phyloP scores from a whole-genome alignment of 805 yeast genomes.

The Candida xiaguanensis region DNA sequence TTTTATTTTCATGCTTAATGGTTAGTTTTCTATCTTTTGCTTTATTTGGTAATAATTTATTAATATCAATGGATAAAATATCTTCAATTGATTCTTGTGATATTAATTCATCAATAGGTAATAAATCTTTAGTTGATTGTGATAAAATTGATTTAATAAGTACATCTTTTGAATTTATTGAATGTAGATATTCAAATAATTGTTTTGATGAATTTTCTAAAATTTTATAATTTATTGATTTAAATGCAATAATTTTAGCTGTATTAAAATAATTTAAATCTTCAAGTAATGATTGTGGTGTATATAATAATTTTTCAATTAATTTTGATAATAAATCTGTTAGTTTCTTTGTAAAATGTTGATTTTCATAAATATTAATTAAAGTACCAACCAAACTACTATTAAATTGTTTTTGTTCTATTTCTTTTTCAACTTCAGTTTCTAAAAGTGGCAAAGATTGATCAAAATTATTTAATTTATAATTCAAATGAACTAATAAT shows the following conservation, averaged over 20 bases:
- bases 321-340: constrained; percentile 15
- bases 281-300: constrained; percentile 7
- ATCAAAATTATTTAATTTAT: constrained; percentile 18
- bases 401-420: constrained; percentile 22
- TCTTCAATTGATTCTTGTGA: constrained; percentile 23
- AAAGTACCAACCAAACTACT: constrained; percentile 53
- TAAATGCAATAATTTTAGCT: constrained; percentile 28
- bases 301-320: constrained; percentile 13
- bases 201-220: constrained; percentile 11
- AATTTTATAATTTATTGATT: constrained; percentile 18
- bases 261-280: constrained; percentile 21
- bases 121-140: constrained; percentile 16
- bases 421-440: constrained; percentile 15
- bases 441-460: constrained; percentile 36
- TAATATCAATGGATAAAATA: constrained; percentile 29
- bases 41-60: constrained; percentile 20
- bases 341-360: constrained; percentile 34
- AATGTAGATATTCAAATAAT: constrained; percentile 20
- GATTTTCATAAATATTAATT: constrained; percentile 45
- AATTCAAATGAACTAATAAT: constrained; percentile 25
- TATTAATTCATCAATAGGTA: constrained; percentile 21
- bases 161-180: constrained; percentile 20
- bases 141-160: constrained; percentile 21
- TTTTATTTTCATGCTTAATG: too few relatives aligned
- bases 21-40: neutral